Evolutionary conservation across 345 rosid genomes (phyloP).

Genomic region (rapeseed (Brassica napus)): DNA sequence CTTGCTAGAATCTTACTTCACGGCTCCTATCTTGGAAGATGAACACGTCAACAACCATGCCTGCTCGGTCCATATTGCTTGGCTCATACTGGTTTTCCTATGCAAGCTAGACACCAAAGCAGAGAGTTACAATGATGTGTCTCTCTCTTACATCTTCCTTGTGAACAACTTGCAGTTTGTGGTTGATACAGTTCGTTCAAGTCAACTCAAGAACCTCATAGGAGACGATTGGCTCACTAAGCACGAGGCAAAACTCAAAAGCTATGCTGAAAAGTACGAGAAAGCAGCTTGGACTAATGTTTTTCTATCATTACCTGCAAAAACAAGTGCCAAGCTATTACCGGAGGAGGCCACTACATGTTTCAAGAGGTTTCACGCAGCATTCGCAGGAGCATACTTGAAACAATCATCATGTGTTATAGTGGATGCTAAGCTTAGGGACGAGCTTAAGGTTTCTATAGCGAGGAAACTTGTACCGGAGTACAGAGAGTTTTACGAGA

Average conservation of each 20-base stretch:
- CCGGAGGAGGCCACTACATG: slow-evolving; percentile 45
- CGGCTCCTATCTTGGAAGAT: slow-evolving; percentile 40
- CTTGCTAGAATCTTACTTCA: slow-evolving; percentile 58
- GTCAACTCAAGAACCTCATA: slow-evolving; percentile 51
- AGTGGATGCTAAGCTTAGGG: slow-evolving; percentile 53
- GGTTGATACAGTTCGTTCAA: slow-evolving; percentile 49
- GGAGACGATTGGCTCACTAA: slow-evolving; percentile 74
- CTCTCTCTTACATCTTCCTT: slow-evolving; percentile 69
- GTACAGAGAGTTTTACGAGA: slow-evolving; percentile 55
- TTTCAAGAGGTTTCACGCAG: slow-evolving; percentile 55
- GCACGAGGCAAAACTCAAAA: slow-evolving; percentile 57
- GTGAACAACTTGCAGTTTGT: slow-evolving; percentile 71
- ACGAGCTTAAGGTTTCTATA: slow-evolving; percentile 63
- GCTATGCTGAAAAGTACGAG: slow-evolving; percentile 58
- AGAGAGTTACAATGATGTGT: slow-evolving; percentile 56
- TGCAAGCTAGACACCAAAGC: slow-evolving; percentile 81
- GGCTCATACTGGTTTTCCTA: slow-evolving; percentile 66
- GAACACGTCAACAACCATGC: slow-evolving; percentile 38
- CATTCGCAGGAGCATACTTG: slow-evolving; percentile 64
- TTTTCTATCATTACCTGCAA: slow-evolving; percentile 48
- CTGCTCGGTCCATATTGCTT: slow-evolving; percentile 51
- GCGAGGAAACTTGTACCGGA: slow-evolving; percentile 56
- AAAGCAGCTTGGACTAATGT: slow-evolving; percentile 68
- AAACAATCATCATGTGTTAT: slow-evolving; percentile 61
- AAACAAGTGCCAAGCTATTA: slow-evolving; percentile 29